phyloP scores from a whole-genome alignment of 1,284 basidiomycete genomes.

The Macrocystidia cucumis region DNA sequence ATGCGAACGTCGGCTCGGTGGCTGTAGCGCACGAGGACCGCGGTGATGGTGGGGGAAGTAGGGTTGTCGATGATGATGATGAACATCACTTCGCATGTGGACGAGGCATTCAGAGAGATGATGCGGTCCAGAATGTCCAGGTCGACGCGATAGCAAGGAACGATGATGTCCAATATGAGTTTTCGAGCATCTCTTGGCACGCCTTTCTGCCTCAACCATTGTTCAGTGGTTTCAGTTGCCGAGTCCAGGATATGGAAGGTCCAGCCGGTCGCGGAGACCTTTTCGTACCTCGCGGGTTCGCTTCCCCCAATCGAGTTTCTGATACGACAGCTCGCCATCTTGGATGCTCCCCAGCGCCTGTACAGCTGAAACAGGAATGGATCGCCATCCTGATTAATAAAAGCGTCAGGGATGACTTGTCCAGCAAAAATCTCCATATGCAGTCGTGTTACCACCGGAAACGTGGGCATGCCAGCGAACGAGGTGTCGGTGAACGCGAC shows the following conservation, averaged over 20 bases:
- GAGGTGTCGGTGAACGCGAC: slow-evolving; percentile 47
- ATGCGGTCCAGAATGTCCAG: slow-evolving; percentile 34
- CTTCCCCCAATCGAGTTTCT: slow-evolving; percentile 40
- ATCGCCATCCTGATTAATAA: slow-evolving; percentile 54
- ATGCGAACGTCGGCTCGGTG: slow-evolving; percentile 39
- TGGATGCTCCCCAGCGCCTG: slow-evolving; percentile 43
- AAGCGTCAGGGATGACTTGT: slow-evolving; percentile 39
- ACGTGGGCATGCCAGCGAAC: slow-evolving; percentile 57
- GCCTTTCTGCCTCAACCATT: slow-evolving; percentile 25
- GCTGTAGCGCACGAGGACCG: slow-evolving; percentile 27
- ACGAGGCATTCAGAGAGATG: slow-evolving; percentile 31
- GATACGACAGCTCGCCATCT: slow-evolving; percentile 34
- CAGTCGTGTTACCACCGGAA: slow-evolving; percentile 44
- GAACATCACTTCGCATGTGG: slow-evolving; percentile 39
- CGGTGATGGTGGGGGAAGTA: slow-evolving; percentile 23
- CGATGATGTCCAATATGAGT: slow-evolving; percentile 44
- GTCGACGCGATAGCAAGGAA: slow-evolving; percentile 51
- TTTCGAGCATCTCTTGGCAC: slow-evolving; percentile 19
- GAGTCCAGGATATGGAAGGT: slow-evolving; percentile 37
- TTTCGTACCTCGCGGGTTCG: slow-evolving; percentile 36
- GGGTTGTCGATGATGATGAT: slow-evolving; percentile 55
- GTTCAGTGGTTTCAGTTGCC: slow-evolving; percentile 27
- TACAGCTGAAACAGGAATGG: slow-evolving; percentile 55
- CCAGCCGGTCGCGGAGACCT: slow-evolving; percentile 37
- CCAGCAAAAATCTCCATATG: slow-evolving; percentile 51